phyloP scores from a whole-genome alignment of 768 basidiomycete species.

The Plicaturopsis crispa region DNA sequence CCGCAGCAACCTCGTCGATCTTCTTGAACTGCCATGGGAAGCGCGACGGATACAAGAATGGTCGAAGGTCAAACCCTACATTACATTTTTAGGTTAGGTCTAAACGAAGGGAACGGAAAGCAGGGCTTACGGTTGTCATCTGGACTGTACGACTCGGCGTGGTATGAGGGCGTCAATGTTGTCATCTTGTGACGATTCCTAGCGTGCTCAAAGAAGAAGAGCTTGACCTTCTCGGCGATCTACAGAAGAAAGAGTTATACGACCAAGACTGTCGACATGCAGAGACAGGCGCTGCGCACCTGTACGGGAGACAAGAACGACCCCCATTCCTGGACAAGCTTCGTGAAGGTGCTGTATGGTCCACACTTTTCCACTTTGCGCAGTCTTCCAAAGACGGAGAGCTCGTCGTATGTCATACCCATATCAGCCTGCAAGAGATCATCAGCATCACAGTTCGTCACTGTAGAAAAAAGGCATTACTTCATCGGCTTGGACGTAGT shows the following conservation, averaged over 20 bases:
- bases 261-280: too few relatives aligned
- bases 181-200: slow-evolving; percentile 99
- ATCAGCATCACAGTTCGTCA: slow-evolving; percentile 2
- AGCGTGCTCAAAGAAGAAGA: slow-evolving; percentile 95
- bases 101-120: neutral
- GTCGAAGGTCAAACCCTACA: slow-evolving; percentile 88
- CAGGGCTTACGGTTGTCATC: slow-evolving; percentile 83
- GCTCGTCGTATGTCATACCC: slow-evolving; percentile 99
- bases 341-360: slow-evolving; percentile 96
- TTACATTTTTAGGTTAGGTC: slow-evolving; percentile 4
- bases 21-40: slow-evolving; percentile 97
- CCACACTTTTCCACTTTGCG: slow-evolving; percentile 97
- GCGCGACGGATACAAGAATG: slow-evolving; percentile 90
- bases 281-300: slow-evolving; percentile 30
- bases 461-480: slow-evolving; percentile 27
- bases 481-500: slow-evolving; percentile 94
- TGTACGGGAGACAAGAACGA: slow-evolving; percentile 73
- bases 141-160: slow-evolving; percentile 93
- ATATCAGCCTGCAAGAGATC: slow-evolving; percentile 69
- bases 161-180: slow-evolving; percentile 87
- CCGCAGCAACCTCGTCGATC: slow-evolving; percentile 81
- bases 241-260: slow-evolving; percentile 19
- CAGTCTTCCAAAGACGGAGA: slow-evolving; percentile 87
- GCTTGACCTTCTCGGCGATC: slow-evolving; percentile 97
- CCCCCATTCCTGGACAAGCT: slow-evolving; percentile 93